These are phyloP conservation scores for Starmerella asiatica DNA, from an alignment of 805 yeast genomes.

Conservation along the genomic window DNA sequence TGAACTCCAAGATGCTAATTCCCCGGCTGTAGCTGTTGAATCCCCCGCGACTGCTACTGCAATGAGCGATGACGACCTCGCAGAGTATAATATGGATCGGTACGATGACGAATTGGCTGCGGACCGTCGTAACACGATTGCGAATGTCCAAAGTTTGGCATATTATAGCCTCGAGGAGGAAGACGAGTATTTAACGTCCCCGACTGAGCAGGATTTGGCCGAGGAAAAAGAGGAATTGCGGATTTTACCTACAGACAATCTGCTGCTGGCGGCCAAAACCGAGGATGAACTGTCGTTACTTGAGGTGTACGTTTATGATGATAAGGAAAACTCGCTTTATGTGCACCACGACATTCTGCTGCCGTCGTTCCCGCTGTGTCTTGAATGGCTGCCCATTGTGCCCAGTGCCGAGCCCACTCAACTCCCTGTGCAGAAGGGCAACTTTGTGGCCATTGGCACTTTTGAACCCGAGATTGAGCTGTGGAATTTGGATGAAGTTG, in stretches of 20 bases:
- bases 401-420: conserved; percentile 32
- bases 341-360: conserved; percentile 95
- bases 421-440: conserved; percentile 46
- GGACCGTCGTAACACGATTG: conserved; percentile 35
- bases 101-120: conserved; percentile 40
- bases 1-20: conserved; percentile 39
- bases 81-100: conserved; percentile 28
- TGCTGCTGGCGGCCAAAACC: conserved; percentile 82
- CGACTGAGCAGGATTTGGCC: conserved; percentile 42
- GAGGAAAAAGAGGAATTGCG: conserved; percentile 79
- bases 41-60: conserved; percentile 14
- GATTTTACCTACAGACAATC: conserved; percentile 77
- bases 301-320: conserved; percentile 90
- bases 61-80: conserved; percentile 44
- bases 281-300: conserved; percentile 88
- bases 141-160: conserved; percentile 33
- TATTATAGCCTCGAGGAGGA: conserved; percentile 32
- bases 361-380: conserved; percentile 92
- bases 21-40: conserved; percentile 13
- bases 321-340: conserved; percentile 68
- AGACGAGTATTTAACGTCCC: conserved; percentile 46
- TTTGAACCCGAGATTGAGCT: conserved; percentile 95
- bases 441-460: conserved; percentile 92
- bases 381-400: conserved; percentile 76
- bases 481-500: conserved; percentile 88